These are phyloP conservation scores for Diutina siamensis DNA, from an alignment of 1,139 yeast species.

Conservation along the genomic window DNA sequence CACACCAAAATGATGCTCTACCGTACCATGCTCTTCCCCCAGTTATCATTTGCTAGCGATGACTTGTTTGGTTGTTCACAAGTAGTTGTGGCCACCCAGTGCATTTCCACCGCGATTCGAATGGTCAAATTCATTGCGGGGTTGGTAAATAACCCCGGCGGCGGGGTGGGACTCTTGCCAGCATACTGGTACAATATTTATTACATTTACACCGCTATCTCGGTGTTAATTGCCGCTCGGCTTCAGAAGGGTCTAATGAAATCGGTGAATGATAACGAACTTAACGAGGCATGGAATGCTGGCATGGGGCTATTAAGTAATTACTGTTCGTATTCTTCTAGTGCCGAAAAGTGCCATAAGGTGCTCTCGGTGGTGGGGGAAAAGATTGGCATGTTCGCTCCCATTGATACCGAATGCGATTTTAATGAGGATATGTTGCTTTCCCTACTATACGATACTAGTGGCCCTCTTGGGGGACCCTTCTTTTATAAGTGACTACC, in stretches of 20 bases:
- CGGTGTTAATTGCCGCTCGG: background rate
- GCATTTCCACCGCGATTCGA: slow-evolving; percentile 1
- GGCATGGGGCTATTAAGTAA: background rate
- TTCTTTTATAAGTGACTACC: slow-evolving; percentile 2
- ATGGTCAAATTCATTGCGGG: background rate
- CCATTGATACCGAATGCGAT: background rate
- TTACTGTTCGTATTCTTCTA: background rate
- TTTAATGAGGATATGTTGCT: background rate
- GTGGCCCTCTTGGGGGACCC: background rate
- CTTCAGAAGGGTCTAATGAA: background rate
- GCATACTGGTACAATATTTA: slow-evolving; percentile 3
- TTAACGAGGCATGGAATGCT: slow-evolving; percentile 1
- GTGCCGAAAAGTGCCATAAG: background rate
- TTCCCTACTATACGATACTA: background rate
- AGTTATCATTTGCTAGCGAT: background rate
- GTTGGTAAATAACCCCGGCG: background rate
- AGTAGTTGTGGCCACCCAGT: background rate
- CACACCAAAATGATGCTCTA: background rate
- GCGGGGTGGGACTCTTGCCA: background rate
- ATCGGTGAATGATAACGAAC: background rate
- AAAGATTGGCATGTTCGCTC: background rate
- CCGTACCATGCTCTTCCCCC: background rate
- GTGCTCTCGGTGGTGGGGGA: background rate
- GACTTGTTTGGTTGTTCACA: background rate
- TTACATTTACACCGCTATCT: slow-evolving; percentile 1